Percentiles rank a stretch among this genome's conserved stretches.
These are phyloP conservation scores for Petunia axillaris DNA, from an alignment of 257 asterid genomes.

Conservation along the genomic window DNA sequence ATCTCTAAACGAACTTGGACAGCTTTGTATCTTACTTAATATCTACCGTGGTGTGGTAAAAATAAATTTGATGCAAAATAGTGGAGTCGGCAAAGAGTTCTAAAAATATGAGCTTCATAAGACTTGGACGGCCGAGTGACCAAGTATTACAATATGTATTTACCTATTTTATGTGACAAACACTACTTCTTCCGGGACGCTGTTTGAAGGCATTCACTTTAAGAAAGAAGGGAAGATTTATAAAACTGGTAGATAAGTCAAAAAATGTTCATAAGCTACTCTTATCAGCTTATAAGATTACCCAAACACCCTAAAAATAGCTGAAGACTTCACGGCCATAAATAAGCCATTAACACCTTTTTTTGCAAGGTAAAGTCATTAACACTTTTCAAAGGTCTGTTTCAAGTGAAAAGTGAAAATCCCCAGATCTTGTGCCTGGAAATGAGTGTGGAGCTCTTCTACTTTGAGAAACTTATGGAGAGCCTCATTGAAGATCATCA, in stretches of 20 bases:
- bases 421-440: slow-evolving; percentile 3
- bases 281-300: too few relatives aligned
- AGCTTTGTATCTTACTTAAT: background rate
- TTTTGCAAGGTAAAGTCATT: background rate
- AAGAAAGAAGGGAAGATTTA: too few relatives aligned
- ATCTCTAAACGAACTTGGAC: slow-evolving; percentile 10
- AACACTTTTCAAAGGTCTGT: background rate
- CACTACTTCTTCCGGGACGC: too few relatives aligned
- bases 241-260: too few relatives aligned
- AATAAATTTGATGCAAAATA: too few relatives aligned
- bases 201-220: too few relatives aligned
- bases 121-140: slow-evolving; percentile 18
- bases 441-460: slow-evolving; percentile 6
- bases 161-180: background rate
- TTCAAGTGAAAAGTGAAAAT: background rate
- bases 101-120: background rate
- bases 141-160: background rate
- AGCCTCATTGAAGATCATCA: background rate
- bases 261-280: too few relatives aligned
- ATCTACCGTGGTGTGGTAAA: too few relatives aligned
- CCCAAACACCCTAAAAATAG: background rate
- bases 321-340: slow-evolving; percentile 3
- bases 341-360: background rate
- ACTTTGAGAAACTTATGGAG: slow-evolving; percentile 15
- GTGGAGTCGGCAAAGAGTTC: too few relatives aligned